These are phyloP conservation scores for Kokia cookei DNA, from an alignment of 441 rosid genomes.

Conservation along the genomic window DNA sequence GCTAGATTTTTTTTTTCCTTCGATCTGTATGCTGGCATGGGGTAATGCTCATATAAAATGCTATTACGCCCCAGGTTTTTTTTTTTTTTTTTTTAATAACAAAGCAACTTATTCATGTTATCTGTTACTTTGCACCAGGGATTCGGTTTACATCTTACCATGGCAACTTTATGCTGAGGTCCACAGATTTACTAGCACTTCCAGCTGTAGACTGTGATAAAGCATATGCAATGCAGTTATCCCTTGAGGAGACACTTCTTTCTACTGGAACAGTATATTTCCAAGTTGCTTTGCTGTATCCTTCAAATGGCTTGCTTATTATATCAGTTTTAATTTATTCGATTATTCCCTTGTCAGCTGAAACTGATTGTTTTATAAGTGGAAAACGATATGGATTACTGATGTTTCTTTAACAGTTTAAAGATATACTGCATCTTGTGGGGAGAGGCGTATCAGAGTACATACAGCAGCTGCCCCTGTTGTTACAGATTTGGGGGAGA, in stretches of 20 bases:
- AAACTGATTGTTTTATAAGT: slow-evolving; percentile 8
- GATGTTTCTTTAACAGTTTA: slow-evolving; percentile 40
- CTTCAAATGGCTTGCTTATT: slow-evolving; percentile 29
- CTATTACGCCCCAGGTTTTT: background rate
- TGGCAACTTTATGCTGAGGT: slow-evolving; percentile 98
- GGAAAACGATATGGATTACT: slow-evolving; percentile 5
- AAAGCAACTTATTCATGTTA: slow-evolving; percentile 22
- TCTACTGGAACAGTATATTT: slow-evolving; percentile 85
- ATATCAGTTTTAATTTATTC: background rate
- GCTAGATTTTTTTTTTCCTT: background rate
- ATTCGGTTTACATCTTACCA: slow-evolving; percentile 91
- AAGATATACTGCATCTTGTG: slow-evolving; percentile 99
- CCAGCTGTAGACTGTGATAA: slow-evolving; percentile 99
- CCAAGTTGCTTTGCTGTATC: slow-evolving; percentile 99
- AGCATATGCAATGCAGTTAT: slow-evolving; percentile 96
- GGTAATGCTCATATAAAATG: background rate
- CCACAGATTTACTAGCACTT: slow-evolving; percentile 94
- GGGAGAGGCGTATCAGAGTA: slow-evolving; percentile 98
- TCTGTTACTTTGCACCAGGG: slow-evolving; percentile 44
- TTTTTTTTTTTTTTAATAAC: background rate
- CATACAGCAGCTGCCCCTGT: slow-evolving; percentile 95
- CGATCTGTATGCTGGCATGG: background rate
- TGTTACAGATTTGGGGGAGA: slow-evolving; percentile 89
- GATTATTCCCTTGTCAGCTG: slow-evolving; percentile 2
- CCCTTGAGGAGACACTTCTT: slow-evolving; percentile 91